phyloP scores from a whole-genome alignment of 208 protist genomes.

The Leishmania major region DNA sequence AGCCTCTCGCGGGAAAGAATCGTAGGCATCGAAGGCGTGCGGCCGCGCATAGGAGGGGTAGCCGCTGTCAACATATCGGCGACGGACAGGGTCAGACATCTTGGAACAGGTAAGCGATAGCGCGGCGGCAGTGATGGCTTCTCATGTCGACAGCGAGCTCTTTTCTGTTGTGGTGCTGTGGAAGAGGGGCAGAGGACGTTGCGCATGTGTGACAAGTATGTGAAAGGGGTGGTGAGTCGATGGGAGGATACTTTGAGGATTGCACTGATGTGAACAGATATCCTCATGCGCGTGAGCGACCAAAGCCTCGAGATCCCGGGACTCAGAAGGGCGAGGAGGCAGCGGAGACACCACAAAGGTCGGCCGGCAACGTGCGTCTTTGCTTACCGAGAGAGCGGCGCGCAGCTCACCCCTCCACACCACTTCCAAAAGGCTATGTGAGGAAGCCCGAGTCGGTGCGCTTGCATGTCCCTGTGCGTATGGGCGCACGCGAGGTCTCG shows the following conservation, averaged over 20 bases:
- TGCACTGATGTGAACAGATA: not conserved
- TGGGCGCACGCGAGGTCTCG: not conserved
- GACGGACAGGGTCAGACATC: not conserved
- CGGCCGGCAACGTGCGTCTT: not conserved
- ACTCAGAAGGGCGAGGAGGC: not conserved
- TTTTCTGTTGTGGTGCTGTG: not conserved
- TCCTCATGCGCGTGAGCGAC: not conserved
- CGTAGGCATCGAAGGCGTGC: constrained; percentile 13
- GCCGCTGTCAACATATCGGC: not conserved
- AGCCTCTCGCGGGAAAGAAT: not conserved
- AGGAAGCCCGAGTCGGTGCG: not conserved
- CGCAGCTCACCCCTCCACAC: not conserved
- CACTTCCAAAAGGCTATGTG: not conserved
- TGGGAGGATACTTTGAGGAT: not conserved
- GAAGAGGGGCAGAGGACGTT: not conserved
- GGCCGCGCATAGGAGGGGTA: not conserved
- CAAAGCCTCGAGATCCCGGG: not conserved
- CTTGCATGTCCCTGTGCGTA: not conserved
- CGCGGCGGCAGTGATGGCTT: not conserved
- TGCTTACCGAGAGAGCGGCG: not conserved
- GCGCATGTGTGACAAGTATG: not conserved
- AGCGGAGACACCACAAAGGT: not conserved
- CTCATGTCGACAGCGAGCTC: not conserved
- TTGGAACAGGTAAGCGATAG: not conserved
- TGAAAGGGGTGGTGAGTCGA: not conserved